Base-by-base conservation (phyloP, 345 rosid genomes). In the Gossypioides kirkii region DNA sequence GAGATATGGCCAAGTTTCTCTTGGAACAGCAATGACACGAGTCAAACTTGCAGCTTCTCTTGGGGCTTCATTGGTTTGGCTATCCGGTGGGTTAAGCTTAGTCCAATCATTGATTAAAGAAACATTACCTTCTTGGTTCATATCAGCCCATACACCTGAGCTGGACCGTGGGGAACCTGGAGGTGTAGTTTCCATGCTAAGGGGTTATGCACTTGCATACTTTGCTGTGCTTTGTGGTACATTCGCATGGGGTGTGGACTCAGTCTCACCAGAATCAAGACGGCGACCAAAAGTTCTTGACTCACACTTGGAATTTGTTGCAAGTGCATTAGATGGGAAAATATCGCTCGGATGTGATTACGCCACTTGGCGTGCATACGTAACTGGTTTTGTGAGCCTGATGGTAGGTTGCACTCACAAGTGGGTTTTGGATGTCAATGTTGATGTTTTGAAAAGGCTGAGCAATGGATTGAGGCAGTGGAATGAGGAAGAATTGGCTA, bases 181-280 rank as follows among this genome's bases (percentile, higher is more conserved):
- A 22, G 91, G 88, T 23, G 72, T 86, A 86, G 81, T 90, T n/a
- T 86, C 93, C 16, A 85, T 87, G 93, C 85, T 92, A 16, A 77
- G 96, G 63, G 97, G 98, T 10, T 92, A 84, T 59, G 93, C 91
- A 16, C 92, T 94, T 17, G 95, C 98, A 14, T 87, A 92, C 89
- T 88, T 95, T 67, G 85, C 88, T 8, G 74, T 95, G 68, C 85
- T 89, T 56, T 86, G 89, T 62, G 91, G 97, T 60, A 80, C 92
- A 26, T 92, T 95, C 45, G 97, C 98, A 5, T 95, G 99, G 99
- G 99, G 99, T 3, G 81, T 93, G 56, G 94, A 89, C 80, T 87
- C 92, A 0, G 81, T 81, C 22, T 77, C 90, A 36, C 81, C 86
- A 9, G 84, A 89, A 43, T 87, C 94, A 13, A 88, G 81, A 77